Base-by-base conservation (phyloP, 352 stramenopile genomes). In the Globisporangium emineosum region DNA sequence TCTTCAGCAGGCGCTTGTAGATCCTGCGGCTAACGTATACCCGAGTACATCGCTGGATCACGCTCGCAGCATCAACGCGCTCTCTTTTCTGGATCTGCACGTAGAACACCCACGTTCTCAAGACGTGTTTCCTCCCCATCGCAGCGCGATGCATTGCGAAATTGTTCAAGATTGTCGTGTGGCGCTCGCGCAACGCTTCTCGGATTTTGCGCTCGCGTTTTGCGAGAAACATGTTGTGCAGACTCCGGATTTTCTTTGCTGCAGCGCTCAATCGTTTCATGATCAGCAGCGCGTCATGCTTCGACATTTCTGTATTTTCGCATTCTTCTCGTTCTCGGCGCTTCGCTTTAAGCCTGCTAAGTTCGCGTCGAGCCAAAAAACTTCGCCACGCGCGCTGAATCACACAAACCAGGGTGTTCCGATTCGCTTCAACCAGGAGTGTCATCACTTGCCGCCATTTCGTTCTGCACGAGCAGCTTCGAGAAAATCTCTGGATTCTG, bases 301-400 rank as follows among this genome's bases (percentile, higher is more conserved):
- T 51, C 0, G 71, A 63, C 79, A 93, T 83, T 8, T 19, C 33
- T 21, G 50, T 29, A 30, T 82, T 86, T 25, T 75, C 76, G 0
- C 27, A 30, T 0, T 30, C 25, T 62, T 93, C 82, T n/a, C 71
- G 60, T 5, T 73, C 40, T 23, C 67, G 70, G 6, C 73, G 73
- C 42, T 73, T 42, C 17, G 73, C 19, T 12, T 62, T 60, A 49
- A 81, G 65, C 7, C 55, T 57, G 9, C 30, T 52, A 19, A 83
- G 65, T 32, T 77, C 43, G 5, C 57, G 15, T 1, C 67, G 65
- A n/a, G 77, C 71, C 27, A 50, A 21, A 43, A 70, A 68, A 25
- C 70, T 55, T 29, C 73, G 66, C 80, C 75, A 90, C 2, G 67
- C 65, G 47, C 78, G 79, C 64, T 90, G 80, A 53, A 91, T 83